Evolutionary conservation across 495 filamentous ascomycete genomes (phyloP).

Genomic region (Astrothelium subdiscretum): DNA sequence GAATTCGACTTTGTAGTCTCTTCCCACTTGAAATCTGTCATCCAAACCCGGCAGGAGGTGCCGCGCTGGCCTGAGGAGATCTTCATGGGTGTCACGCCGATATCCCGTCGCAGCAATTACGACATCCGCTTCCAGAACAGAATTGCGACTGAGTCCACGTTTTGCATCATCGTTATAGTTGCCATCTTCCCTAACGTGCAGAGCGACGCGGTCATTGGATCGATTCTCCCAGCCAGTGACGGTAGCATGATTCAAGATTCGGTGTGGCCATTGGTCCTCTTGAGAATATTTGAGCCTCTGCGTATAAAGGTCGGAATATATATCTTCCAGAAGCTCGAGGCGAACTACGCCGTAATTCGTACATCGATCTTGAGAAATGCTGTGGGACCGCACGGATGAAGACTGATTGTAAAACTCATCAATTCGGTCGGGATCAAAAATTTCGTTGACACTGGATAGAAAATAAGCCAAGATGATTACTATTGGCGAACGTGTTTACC

Average conservation of each 20-base stretch:
- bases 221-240: constrained; percentile 47
- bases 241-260: constrained; percentile 56
- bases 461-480: constrained; percentile 16
- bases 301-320: constrained; percentile 76
- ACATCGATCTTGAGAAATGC: constrained; percentile 52
- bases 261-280: constrained; percentile 65
- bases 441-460: constrained; percentile 68
- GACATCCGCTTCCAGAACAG: constrained; percentile 61
- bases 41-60: constrained; percentile 46
- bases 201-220: constrained; percentile 13
- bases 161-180: constrained; percentile 19
- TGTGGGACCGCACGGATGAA: constrained; percentile 45
- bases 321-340: constrained; percentile 69
- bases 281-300: constrained; percentile 62
- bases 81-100: constrained; percentile 61
- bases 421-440: constrained; percentile 80
- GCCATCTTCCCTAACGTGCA: constrained; percentile 4
- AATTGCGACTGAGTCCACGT: constrained; percentile 30
- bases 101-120: constrained; percentile 87
- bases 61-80: constrained; percentile 55
- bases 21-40: constrained; percentile 31
- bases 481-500: constrained; percentile 25
- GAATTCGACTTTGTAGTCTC: constrained; percentile 69
- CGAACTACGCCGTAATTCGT: constrained; percentile 96
- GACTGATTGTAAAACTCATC: constrained; percentile 59